Percentiles rank a stretch among this genome's conserved stretches.
phyloP scores from a whole-genome alignment of 2,329 filamentous ascomycete genomes.

The Hymenoscyphus occultus region DNA sequence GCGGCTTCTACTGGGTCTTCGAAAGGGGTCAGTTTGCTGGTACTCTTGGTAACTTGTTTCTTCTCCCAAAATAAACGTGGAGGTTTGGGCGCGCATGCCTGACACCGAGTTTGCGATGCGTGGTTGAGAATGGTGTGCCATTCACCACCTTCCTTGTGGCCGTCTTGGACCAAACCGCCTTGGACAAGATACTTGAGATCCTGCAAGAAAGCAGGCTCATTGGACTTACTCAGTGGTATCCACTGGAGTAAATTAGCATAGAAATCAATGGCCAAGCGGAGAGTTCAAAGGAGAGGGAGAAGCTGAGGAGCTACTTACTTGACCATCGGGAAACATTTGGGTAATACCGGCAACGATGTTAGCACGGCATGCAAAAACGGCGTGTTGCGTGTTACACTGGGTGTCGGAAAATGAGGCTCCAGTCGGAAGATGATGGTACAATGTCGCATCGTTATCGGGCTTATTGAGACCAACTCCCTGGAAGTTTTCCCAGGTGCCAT shows the following conservation, averaged over 20 bases:
- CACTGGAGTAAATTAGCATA: neutral
- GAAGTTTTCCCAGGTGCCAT: slow-evolving; percentile 19
- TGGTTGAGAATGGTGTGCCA: neutral
- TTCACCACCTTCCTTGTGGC: neutral
- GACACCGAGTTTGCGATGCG: slow-evolving; percentile 14
- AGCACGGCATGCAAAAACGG: neutral
- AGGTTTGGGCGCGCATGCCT: slow-evolving; percentile 10
- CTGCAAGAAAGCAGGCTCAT: neutral
- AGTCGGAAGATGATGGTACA: neutral
- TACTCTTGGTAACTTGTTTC: slow-evolving; percentile 34
- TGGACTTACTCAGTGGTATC: neutral
- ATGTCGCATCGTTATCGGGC: neutral
- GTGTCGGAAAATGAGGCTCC: neutral
- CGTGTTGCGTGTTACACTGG: neutral
- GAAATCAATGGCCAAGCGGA: no score
- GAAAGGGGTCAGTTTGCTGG: slow-evolving; percentile 9
- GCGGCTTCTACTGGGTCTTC: slow-evolving; percentile 39
- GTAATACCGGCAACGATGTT: neutral
- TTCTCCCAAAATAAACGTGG: slow-evolving; percentile 40
- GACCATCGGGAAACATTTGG: neutral
- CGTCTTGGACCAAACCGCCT: neutral
- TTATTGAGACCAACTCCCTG: slow-evolving; percentile 38
- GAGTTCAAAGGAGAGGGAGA: no score
- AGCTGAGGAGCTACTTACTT: no score
- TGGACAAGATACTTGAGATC: neutral